phyloP scores from a whole-genome alignment of 768 basidiomycete species.

The Boletus pseudo-olivaceus region DNA sequence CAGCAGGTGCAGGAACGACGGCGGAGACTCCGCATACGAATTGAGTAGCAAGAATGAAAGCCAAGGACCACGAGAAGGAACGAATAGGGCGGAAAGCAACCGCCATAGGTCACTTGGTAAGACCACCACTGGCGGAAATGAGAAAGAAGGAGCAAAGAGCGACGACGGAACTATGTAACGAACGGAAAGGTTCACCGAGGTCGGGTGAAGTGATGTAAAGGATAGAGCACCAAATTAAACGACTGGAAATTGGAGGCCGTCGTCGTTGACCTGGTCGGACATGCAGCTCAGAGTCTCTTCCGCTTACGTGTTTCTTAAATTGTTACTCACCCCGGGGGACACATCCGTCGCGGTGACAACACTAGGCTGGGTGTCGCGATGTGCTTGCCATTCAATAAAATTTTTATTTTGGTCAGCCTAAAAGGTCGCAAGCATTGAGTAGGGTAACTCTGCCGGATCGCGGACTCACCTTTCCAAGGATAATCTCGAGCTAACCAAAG shows the following conservation, averaged over 20 bases:
- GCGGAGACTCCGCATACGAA: slow-evolving; percentile 10
- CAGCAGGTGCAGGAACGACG: not conserved
- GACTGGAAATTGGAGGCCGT: not conserved
- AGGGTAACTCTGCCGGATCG: not conserved
- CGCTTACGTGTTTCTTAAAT: slow-evolving; percentile 3
- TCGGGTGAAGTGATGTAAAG: slow-evolving; percentile 4
- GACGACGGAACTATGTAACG: slow-evolving; percentile 8
- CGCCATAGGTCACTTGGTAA: slow-evolving; percentile 24
- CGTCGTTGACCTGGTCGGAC: not conserved
- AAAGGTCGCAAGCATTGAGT: too few species aligned
- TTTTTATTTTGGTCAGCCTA: not conserved
- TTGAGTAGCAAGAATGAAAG: slow-evolving; percentile 11
- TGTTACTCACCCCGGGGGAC: not conserved
- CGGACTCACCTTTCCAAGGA: not conserved
- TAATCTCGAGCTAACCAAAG: not conserved
- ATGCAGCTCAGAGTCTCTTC: not conserved
- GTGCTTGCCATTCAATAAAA: too few species aligned
- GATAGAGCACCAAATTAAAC: not conserved
- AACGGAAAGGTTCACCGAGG: slow-evolving; percentile 8
- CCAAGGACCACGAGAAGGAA: slow-evolving; percentile 16
- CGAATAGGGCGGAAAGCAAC: slow-evolving; percentile 15
- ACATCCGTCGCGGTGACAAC: slow-evolving; percentile 10
- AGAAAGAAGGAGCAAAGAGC: slow-evolving; percentile 10
- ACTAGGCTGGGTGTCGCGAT: too few species aligned
- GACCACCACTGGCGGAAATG: slow-evolving; percentile 12